These are phyloP conservation scores for Globomyces pollinis-pini DNA, from an alignment of 192 early-diverging fungal genomes.

Conservation along the genomic window DNA sequence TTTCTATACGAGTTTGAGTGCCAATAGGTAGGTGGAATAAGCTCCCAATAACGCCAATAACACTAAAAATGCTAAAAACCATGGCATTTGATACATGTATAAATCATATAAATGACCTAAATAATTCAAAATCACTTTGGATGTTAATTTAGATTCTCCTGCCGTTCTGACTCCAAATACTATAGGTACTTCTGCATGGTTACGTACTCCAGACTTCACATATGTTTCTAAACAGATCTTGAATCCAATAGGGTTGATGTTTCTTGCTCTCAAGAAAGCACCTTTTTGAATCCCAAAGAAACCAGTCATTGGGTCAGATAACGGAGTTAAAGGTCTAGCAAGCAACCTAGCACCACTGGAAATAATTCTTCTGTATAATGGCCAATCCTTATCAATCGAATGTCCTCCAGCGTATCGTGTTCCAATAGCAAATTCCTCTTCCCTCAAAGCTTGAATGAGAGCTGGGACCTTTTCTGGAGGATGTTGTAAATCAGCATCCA, in stretches of 20 bases:
- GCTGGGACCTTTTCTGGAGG: conserved; percentile 1
- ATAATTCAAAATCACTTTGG: background rate
- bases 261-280: background rate
- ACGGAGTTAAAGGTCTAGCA: background rate
- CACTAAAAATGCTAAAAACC: background rate
- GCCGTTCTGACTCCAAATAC: background rate
- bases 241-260: background rate
- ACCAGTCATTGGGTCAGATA: conserved; percentile 4
- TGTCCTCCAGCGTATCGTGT: background rate
- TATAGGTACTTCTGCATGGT: conserved; percentile 1
- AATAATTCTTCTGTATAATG: background rate
- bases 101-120: background rate
- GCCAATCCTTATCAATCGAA: conserved; percentile 1
- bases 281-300: background rate
- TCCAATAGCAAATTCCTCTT: conserved; percentile 1
- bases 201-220: background rate
- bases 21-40: no score
- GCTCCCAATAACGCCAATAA: no score
- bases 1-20: no score
- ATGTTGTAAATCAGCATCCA: conserved; percentile 7
- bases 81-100: background rate
- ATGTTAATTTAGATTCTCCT: background rate
- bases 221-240: background rate
- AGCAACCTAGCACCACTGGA: conserved; percentile 1
- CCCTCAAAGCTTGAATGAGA: background rate